Base-by-base conservation (phyloP, 1,139 yeast genomes). In the Pichia norvegensis region DNA sequence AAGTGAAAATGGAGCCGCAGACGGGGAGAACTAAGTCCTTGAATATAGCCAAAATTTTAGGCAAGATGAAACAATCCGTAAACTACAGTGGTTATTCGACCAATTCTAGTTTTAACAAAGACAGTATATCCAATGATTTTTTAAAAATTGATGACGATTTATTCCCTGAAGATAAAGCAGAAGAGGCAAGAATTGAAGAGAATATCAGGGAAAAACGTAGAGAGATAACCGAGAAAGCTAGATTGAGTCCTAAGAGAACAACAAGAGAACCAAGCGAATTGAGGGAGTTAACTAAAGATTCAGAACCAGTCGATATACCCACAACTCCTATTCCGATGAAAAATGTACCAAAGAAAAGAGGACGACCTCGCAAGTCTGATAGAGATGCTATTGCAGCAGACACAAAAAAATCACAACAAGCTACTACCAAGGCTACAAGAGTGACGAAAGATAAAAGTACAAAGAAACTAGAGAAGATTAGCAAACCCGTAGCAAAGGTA, bases 31-130 rank as follows among this genome's bases (percentile, higher is more conserved):
- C 29, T 2, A 46, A 44, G 21, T 33, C 44, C 2, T 33, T 46
- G 22, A 25, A 46, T 16, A 41, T 46, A 3, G 22, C 40, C 17
- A 46, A 44, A 20, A 46, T 46, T 14, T 38, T 46, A 21, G 46
- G 46, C 3, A 44, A 39, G 8, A 22, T 41, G 37, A 46, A 46
- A 21, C 39, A 44, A 11, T 21, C 46, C 1, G 22, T 36, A 4
- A 44, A 44, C 16, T 47, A 44, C 11, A 47, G 47, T 36, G 50
- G 50, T n/a, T 47, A 39, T 29, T 40, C 40, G 2, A 25, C 47
- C 4, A 44, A 42, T 41, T 47, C 50, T 9, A 47, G 50, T 37
- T 39, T 47, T 19, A 42, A 35, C 37, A 35, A 35, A 13, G 37
- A 35, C n/a, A 20, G 37, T 16, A 19, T 35, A 13, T 35, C 37